Evolutionary conservation across 352 stramenopile genomes (phyloP).

Genomic region (Pythium biforme): DNA sequence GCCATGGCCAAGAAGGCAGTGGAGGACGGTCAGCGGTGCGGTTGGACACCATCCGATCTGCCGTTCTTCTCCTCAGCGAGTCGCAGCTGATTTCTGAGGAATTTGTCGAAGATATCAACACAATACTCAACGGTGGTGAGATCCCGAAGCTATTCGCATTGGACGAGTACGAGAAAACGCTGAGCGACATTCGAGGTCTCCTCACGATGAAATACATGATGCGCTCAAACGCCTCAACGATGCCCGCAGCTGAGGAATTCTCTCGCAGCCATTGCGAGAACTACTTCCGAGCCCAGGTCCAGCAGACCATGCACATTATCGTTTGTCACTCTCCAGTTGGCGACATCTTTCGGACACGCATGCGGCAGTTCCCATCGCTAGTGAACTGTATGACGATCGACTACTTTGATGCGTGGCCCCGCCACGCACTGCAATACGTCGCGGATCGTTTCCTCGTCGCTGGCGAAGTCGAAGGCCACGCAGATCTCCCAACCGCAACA

Average conservation of each 20-base stretch:
- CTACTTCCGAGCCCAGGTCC: constrained; percentile 79
- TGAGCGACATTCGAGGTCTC: constrained; percentile 50
- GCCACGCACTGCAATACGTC: constrained; percentile 81
- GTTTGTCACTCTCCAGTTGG: constrained; percentile 87
- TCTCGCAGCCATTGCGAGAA: constrained; percentile 71
- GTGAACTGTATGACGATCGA: constrained; percentile 94
- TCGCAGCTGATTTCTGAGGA: constrained; percentile 79
- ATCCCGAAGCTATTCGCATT: constrained; percentile 86
- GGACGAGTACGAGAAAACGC: constrained; percentile 84
- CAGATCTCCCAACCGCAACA: constrained; percentile 19
- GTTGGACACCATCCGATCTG: constrained; percentile 26
- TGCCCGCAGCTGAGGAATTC: constrained; percentile 21
- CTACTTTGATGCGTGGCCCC: constrained; percentile 93
- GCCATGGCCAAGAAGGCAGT: background rate
- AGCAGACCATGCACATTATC: constrained; percentile 89
- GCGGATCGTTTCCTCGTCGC: constrained; percentile 50
- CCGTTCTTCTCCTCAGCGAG: constrained; percentile 83
- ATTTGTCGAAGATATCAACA: constrained; percentile 89
- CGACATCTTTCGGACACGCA: constrained; percentile 75
- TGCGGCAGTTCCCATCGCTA: constrained; percentile 91
- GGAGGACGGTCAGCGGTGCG: background rate
- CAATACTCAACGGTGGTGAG: constrained; percentile 79
- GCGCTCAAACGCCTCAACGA: background rate
- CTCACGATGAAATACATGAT: constrained; percentile 26
- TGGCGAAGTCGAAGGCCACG: background rate